Evolutionary conservation across 1,139 yeast species (phyloP), one percentile per base, ranked within the genome.

Genomic region (Yamadazyma dendronema): DNA sequence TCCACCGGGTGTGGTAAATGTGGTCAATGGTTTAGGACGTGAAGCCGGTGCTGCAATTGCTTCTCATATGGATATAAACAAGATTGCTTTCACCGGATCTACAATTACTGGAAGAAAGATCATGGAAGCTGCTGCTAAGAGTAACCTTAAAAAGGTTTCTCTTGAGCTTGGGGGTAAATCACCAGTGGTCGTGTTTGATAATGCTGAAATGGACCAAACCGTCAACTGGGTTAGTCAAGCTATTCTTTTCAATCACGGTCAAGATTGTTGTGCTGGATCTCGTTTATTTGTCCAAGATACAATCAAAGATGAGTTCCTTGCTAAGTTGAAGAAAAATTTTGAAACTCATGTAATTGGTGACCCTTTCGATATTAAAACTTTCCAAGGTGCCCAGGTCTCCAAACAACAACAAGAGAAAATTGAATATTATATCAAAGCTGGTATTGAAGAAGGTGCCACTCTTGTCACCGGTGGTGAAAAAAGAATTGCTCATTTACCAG

Each of bases 101-200:
- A 62, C 68, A 17, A 59, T 65, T 24, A 58, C 62, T 17, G 68
- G 68, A 42, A 58, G 57, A 42, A 39, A 38, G 40, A 56, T 63
- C 38, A 61, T 62, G 67, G 57, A 58, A 48, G 51, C 56, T 22
- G 60, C 62, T 43, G 62, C 67, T 23, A 54, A 54, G 13, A 45
- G 59, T 19, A 68, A 68, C 51, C 54, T 70, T 56, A 87, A 86
- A 61, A 86, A 87, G 6, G 81, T 84, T 21, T 78, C 92, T 14
- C 64, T 89, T 51, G 97, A 89, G 65, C 82, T 94, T 53, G 97
- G 97, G 46, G 97, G 97, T 42, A 89, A 89, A 57, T 81, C 92
- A 13, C 89, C 88, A 49, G 77, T 78, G 58, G 74, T 77, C 56
- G 79, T 74, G 40, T 83, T 81, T 65, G 82, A 63, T 34, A 96